A percentile compares a stretch with the other conserved stretches of the same genome.
Conservation (phyloP, 2,329 filamentous ascomycete genomes). For the Microdochium trichocladiopsis region DNA sequence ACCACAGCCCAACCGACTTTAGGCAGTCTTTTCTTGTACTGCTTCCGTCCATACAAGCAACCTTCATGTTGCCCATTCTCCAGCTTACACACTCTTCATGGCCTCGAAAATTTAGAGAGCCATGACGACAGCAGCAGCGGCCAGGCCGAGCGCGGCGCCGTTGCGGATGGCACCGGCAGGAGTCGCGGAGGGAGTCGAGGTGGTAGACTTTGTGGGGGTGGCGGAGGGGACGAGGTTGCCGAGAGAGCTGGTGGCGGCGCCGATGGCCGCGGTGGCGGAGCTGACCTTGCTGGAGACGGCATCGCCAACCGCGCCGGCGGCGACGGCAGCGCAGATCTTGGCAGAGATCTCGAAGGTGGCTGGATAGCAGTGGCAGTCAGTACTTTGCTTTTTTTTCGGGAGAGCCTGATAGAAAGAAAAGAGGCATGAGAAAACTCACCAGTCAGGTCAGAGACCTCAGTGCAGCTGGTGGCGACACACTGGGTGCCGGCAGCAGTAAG, state of each 20-base stretch:
- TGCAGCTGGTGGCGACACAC: constrained; percentile 27
- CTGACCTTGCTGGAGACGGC: constrained; percentile 3
- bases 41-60: too few species aligned
- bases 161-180: constrained; percentile 7
- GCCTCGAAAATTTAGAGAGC: constrained; percentile 16
- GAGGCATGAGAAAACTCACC: constrained; percentile 16
- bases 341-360: constrained; percentile 11
- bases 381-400: background rate
- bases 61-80: too few species aligned
- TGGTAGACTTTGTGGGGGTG: too few species aligned
- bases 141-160: constrained; percentile 16
- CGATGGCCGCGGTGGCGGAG: constrained; percentile 7
- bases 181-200: constrained; percentile 6
- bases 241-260: background rate
- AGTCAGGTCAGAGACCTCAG: constrained; percentile 20
- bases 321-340: constrained; percentile 3
- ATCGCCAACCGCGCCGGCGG: constrained; percentile 1
- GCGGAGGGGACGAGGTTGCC: too few species aligned
- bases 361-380: constrained; percentile 7
- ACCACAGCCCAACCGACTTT: too few species aligned
- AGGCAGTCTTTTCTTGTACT: too few species aligned
- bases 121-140: constrained; percentile 19
- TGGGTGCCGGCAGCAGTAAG: constrained; percentile 24
- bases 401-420: background rate
- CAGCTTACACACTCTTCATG: background rate